Conservation (phyloP, 768 basidiomycete species). For the Russula ochroleuca region DNA sequence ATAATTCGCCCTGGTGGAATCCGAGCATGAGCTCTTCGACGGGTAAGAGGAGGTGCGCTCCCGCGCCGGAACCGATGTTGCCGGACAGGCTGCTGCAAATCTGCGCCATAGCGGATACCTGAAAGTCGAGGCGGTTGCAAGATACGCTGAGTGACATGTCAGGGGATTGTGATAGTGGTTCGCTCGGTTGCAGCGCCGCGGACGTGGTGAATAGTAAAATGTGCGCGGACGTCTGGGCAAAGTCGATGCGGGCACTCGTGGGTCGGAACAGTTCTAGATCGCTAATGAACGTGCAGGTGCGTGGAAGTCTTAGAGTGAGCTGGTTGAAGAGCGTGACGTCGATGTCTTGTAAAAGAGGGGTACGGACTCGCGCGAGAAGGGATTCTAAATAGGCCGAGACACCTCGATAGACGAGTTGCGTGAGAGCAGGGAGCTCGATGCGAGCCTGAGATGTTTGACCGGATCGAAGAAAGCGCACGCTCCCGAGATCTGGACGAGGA, state of each 20-base stretch:
- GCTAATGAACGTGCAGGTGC: not conserved
- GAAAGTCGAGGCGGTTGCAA: slow-evolving; percentile 16
- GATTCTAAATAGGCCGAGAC: slow-evolving; percentile 15
- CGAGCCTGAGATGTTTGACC: not conserved
- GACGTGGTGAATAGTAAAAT: not conserved
- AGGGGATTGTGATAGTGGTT: not conserved
- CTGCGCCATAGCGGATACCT: slow-evolving; percentile 8
- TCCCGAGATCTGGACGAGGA: slow-evolving; percentile 14
- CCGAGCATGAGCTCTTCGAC: slow-evolving; percentile 17
- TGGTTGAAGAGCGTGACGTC: slow-evolving; percentile 19
- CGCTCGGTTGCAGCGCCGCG: not conserved
- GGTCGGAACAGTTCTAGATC: slow-evolving; percentile 1
- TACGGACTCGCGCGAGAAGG: slow-evolving; percentile 10
- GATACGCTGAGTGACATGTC: slow-evolving; percentile 9
- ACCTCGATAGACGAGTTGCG: slow-evolving; percentile 15
- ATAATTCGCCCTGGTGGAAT: slow-evolving; percentile 1
- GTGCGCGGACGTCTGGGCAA: slow-evolving; percentile 6
- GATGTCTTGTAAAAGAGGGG: slow-evolving; percentile 11
- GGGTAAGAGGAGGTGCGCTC: not conserved
- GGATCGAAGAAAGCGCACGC: not conserved
- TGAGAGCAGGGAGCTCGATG: slow-evolving; percentile 13
- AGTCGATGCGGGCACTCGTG: slow-evolving; percentile 7
- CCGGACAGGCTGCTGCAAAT: not conserved
- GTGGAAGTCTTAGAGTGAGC: slow-evolving; percentile 9
- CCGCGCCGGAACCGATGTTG: not conserved